Base-by-base conservation (phyloP, 352 stramenopile species). In the Globisporangium megalacanthum region DNA sequence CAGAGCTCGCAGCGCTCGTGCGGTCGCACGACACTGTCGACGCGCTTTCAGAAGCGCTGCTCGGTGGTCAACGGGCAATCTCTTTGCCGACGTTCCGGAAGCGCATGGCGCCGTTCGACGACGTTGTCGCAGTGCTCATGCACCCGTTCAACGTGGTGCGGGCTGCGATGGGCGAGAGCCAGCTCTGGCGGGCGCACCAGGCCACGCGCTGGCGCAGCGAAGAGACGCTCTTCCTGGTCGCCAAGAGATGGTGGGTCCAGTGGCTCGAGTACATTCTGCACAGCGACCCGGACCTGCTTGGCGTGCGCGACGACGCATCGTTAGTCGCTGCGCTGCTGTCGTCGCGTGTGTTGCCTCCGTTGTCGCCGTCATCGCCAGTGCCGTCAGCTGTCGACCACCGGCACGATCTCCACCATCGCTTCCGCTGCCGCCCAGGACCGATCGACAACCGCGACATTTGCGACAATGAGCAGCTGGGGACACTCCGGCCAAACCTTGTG, bases 91-190 rank as follows among this genome's bases (percentile, higher is more conserved):
- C 64, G 10, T 80, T 80, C 36, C 62, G 61, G 41, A 56, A 66
- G 11, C 60, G 65, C 1, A 51, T 80, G 14, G 52, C 42, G 9
- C 22, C 44, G 11, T 19, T 66, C 6, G 64, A 68, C 25, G 73
- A 83, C 22, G 50, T 84, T 6, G 36, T 92, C 9, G 62, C 70
- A 17, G 60, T 83, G 41, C 42, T 92, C 14, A 49, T 92, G 48
- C 54, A 61, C 11, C 73, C 82, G 14, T 89, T 92, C 54, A 74
- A 81, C 17, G 63, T 92, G 25, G 59, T 89, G 15, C 56, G 56
- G 11, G 48, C 72, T 2, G 44, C 80, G 17, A 52, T 92, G 50
- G 60, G 74, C 22, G 77, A 89, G 48, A 58, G 68, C 13, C 64
- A 45, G 10, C 57, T 88, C 19, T 56, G 85, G 39, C 55, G 62